A percentile compares a stretch with the other conserved stretches of the same genome.
Evolutionary conservation across 176 grass and related monocot species (phyloP).

Genomic region (Panicum miliaceum): DNA sequence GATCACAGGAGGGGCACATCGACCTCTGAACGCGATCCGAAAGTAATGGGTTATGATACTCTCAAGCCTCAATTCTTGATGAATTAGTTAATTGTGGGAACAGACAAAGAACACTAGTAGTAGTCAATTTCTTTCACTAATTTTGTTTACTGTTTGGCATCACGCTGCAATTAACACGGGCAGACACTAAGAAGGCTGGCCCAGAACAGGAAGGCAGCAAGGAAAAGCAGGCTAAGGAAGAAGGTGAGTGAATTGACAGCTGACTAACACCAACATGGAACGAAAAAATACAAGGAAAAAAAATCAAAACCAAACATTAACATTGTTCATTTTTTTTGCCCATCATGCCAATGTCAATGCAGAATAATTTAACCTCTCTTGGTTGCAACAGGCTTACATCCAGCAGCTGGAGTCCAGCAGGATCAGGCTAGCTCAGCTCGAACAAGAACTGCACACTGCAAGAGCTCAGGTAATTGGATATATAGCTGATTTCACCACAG

Average conservation of each 20-base stretch:
- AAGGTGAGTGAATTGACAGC: constrained; percentile 62
- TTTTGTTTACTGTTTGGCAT: constrained; percentile 12
- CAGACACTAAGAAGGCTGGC: constrained; percentile 95
- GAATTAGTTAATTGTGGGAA: neutral
- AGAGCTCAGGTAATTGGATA: constrained; percentile 65
- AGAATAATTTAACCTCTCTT: constrained; percentile 19
- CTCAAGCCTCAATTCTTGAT: neutral
- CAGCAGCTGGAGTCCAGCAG: constrained; percentile 93
- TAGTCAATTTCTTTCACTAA: neutral
- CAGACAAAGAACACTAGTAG: neutral
- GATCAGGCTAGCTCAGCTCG: constrained; percentile 85
- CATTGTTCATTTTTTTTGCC: neutral
- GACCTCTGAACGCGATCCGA: constrained; percentile 74
- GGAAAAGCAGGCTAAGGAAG: constrained; percentile 95
- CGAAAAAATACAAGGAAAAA: neutral
- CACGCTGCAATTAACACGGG: constrained; percentile 2
- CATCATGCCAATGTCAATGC: neutral
- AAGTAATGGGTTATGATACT: constrained; percentile 57
- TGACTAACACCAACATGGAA: constrained; percentile 13
- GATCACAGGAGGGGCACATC: constrained; percentile 70
- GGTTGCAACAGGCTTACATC: constrained; percentile 77
- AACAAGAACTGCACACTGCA: constrained; percentile 83
- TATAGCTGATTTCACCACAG: neutral
- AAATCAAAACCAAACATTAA: neutral
- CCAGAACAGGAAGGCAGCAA: constrained; percentile 97